These are phyloP conservation scores for Colletotrichum paranaense DNA, from an alignment of 2,329 filamentous ascomycete species.

Conservation along the genomic window DNA sequence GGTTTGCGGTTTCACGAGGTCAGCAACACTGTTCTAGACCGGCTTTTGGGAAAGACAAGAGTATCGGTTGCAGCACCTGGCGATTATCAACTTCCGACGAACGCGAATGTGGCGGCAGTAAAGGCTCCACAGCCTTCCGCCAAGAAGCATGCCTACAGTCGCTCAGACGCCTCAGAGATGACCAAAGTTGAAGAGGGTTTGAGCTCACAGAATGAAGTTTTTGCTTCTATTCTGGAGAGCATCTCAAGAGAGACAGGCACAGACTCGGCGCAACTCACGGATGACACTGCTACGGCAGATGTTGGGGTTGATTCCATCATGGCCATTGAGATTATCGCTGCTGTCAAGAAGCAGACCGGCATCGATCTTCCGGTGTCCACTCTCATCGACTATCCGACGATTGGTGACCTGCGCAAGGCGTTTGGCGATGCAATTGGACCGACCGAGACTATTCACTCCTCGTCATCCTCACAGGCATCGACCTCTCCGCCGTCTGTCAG, in stretches of 20 bases:
- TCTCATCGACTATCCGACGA: not conserved
- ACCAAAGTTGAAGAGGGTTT: not conserved
- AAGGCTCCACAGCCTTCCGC: too few species aligned
- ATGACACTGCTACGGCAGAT: not conserved
- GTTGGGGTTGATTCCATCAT: constrained; percentile 16
- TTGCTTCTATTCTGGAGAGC: not conserved
- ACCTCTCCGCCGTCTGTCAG: not conserved
- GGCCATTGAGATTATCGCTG: constrained; percentile 1
- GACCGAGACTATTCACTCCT: not conserved
- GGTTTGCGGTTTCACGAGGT: constrained; percentile 11
- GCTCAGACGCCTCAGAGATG: not conserved
- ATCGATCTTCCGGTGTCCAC: not conserved
- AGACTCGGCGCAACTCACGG: constrained; percentile 45
- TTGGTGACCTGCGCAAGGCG: not conserved
- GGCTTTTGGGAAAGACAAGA: not conserved
- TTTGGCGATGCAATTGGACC: not conserved
- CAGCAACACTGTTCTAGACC: not conserved
- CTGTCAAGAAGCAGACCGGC: not conserved
- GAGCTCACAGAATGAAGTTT: not conserved
- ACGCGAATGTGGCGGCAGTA: too few species aligned
- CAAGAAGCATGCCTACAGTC: too few species aligned
- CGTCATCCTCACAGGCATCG: not conserved
- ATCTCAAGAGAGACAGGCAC: not conserved
- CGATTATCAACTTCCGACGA: too few species aligned
- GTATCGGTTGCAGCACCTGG: too few species aligned